Base-by-base conservation (phyloP, 257 asterid genomes). In the Solanum chaucha region DNA sequence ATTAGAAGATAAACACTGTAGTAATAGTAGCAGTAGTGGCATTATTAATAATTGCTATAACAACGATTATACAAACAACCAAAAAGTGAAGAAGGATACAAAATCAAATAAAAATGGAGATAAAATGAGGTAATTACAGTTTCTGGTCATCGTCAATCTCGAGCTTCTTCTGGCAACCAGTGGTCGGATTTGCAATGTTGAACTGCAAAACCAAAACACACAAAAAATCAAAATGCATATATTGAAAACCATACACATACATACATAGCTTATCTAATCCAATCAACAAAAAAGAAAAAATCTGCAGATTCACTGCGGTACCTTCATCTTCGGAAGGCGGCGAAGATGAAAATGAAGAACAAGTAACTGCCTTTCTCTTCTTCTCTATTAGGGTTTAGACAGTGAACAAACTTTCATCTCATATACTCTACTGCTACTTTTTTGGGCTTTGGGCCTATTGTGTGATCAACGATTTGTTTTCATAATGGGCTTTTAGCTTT, bases 241-340 rank as follows among this genome's bases (percentile, higher is more conserved):
- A 24, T 40, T 6, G 13, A 40, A 75, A 13, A 2, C 3, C 48
- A 35, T 20, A 20, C 0, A 74, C 32, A 32, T 32, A 40, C 0
- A 46, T 46, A 4, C 28, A 73, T 36, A 55, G 1, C 64, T 51
- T 17, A 12, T 26, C 10, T 26, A 78, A 78, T 78, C 5, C 51
- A 36, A 80, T 80, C 40, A 14, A 80, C 9, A 80, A 44, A 78
- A 26, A 9, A 46, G 24, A 46, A 4, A 38, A 55, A 26, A 7
- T 14, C 0, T 11, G 82, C 17, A 73, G 17, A 20, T 36, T 22
- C 5, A 36, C n/a, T 3, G 83, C 17, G 36, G 61, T 77, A 80
- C 84, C 84, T 80, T 80, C 84, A 80, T 80, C 84, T 80, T 80
- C 84, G 65, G 22, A 80, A 24, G 84, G 65, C 84, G 84, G 84